A percentile compares a stretch with the other conserved stretches of the same genome.
These are phyloP conservation scores for Yarrowia galli DNA, from an alignment of 1,139 yeast species.

Conservation along the genomic window DNA sequence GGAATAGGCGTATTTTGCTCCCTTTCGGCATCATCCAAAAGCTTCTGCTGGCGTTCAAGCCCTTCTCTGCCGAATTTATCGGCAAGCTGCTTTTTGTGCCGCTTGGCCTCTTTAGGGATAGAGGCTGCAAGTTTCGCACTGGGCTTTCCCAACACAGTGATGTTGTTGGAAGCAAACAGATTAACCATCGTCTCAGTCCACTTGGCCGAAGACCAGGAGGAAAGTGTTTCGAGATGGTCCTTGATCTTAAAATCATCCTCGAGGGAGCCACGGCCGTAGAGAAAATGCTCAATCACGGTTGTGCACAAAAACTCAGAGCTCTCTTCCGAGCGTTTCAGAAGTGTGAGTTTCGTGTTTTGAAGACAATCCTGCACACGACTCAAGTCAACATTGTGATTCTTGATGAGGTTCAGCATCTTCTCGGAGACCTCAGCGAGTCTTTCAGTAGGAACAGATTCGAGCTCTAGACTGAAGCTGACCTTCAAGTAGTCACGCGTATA, in stretches of 20 bases:
- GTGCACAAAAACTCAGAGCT: slow-evolving; percentile 67
- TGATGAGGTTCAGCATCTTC: slow-evolving; percentile 60
- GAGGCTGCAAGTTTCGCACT: slow-evolving; percentile 66
- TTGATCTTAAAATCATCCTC: slow-evolving; percentile 60
- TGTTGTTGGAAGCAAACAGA: slow-evolving; percentile 71
- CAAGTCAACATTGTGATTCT: slow-evolving; percentile 68
- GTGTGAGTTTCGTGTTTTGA: slow-evolving; percentile 68
- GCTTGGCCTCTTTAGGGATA: slow-evolving; percentile 61
- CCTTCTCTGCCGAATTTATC: slow-evolving; percentile 67
- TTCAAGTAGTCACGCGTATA: slow-evolving; percentile 69
- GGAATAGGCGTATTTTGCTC: slow-evolving; percentile 82
- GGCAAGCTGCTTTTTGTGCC: slow-evolving; percentile 59
- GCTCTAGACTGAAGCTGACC: slow-evolving; percentile 63
- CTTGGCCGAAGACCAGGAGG: slow-evolving; percentile 66
- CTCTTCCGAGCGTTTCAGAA: slow-evolving; percentile 70
- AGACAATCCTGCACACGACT: slow-evolving; percentile 70
- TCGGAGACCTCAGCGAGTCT: slow-evolving; percentile 61
- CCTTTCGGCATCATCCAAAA: slow-evolving; percentile 66
- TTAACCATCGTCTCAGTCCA: slow-evolving; percentile 68
- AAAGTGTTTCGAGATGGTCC: slow-evolving; percentile 65
- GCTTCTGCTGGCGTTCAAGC: slow-evolving; percentile 58
- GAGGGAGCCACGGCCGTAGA: slow-evolving; percentile 62
- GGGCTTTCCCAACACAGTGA: slow-evolving; percentile 77
- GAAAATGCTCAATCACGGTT: slow-evolving; percentile 76
- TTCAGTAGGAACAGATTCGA: slow-evolving; percentile 81